Conservation (phyloP, 257 asterid genomes). For the Dorcoceras hygrometricum region DNA sequence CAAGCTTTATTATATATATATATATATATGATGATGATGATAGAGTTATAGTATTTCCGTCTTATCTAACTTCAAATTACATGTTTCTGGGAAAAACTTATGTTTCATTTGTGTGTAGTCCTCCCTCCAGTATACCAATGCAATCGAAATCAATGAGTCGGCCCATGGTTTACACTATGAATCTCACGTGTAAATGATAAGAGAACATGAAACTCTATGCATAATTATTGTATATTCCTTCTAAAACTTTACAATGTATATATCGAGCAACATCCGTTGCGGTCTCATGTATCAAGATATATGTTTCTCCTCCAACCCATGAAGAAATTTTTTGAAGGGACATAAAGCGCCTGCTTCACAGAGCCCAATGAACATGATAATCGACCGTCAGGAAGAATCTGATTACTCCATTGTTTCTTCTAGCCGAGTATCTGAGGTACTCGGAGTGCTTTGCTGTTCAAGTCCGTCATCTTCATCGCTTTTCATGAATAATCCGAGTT, state of each 20-base stretch:
- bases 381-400: not conserved
- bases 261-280: not conserved
- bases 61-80: too few species aligned
- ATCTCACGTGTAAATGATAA: too few species aligned
- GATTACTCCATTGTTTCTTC: slow-evolving; percentile 50
- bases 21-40: too few species aligned
- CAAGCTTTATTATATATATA: too few species aligned
- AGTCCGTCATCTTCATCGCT: slow-evolving; percentile 64
- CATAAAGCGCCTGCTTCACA: not conserved
- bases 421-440: slow-evolving; percentile 39
- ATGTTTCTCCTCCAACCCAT: not conserved
- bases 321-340: not conserved
- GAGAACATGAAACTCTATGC: not conserved
- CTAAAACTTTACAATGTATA: too few species aligned
- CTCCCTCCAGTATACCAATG: too few species aligned
- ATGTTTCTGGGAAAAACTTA: too few species aligned
- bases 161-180: too few species aligned
- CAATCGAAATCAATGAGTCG: too few species aligned
- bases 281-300: not conserved
- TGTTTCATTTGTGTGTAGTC: too few species aligned
- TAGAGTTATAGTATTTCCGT: too few species aligned
- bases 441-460: slow-evolving; percentile 33
- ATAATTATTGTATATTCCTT: not conserved
- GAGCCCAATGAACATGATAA: not conserved
- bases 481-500: slow-evolving; percentile 73